Conservation (phyloP, 345 rosid species). For the Fremontodendron californicum region DNA sequence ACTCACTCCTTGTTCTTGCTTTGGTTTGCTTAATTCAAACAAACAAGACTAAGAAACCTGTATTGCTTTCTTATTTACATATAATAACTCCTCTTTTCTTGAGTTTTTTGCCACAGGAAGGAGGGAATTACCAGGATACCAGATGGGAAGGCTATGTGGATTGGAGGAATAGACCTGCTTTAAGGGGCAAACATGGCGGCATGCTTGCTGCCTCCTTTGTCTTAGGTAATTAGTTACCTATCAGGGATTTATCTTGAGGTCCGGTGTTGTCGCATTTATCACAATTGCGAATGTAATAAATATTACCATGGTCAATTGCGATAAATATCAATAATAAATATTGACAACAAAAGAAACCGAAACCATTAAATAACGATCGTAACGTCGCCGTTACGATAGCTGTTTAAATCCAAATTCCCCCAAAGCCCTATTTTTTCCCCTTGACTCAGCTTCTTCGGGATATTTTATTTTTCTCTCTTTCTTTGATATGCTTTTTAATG, state of each 20-base stretch:
- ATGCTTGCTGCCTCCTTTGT: conserved; percentile 68
- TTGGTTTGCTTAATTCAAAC: neutral
- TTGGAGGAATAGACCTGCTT: conserved; percentile 62
- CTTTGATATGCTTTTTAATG: neutral
- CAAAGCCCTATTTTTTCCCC: neutral
- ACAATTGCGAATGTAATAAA: too few species aligned
- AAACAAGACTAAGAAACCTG: neutral
- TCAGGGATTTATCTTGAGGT: too few species aligned
- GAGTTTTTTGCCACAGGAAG: conserved; percentile 37
- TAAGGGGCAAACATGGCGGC: conserved; percentile 69
- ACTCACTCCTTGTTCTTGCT: conserved; percentile 2
- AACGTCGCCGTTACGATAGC: too few species aligned
- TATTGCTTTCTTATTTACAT: neutral
- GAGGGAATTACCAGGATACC: conserved; percentile 29
- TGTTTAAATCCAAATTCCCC: too few species aligned
- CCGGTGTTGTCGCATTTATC: too few species aligned
- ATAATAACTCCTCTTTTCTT: neutral
- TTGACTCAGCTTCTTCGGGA: neutral
- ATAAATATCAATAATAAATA: too few species aligned
- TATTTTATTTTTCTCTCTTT: neutral
- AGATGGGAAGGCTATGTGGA: conserved; percentile 80
- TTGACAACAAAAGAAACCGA: too few species aligned
- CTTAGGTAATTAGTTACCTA: conserved; percentile 36
- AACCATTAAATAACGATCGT: too few species aligned
- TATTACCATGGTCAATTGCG: too few species aligned